phyloP scores from a whole-genome alignment of 495 filamentous ascomycete species.

The Penicillium goetzii region DNA sequence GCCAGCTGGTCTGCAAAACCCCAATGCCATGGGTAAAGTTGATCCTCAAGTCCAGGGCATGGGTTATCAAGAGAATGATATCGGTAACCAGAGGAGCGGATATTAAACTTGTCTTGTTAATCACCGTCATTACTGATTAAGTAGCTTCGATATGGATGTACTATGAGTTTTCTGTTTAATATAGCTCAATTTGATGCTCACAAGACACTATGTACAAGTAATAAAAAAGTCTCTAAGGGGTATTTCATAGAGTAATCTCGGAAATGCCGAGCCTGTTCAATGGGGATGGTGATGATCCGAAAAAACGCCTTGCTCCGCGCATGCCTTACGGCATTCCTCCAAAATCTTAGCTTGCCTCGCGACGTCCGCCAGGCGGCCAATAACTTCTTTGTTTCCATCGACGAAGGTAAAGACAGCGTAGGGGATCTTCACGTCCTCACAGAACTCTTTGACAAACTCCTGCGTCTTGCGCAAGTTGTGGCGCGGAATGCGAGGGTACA shows the following conservation, averaged over 20 bases:
- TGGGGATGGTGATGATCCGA: conserved; percentile 29
- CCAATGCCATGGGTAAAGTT: conserved; percentile 16
- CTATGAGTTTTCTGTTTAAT: not conserved
- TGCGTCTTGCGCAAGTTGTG: conserved; percentile 89
- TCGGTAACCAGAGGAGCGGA: conserved; percentile 18
- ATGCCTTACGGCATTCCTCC: conserved; percentile 77
- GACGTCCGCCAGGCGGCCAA: conserved; percentile 84
- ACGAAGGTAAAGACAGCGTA: conserved; percentile 94
- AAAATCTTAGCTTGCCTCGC: conserved; percentile 84
- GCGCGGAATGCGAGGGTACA: conserved; percentile 87
- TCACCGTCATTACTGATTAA: not conserved
- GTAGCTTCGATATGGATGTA: not conserved
- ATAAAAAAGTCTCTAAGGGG: not conserved
- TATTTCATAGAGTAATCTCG: not conserved
- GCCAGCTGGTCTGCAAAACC: conserved; percentile 6
- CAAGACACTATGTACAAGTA: not conserved
- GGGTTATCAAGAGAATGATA: conserved; percentile 8
- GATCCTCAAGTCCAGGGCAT: conserved; percentile 8
- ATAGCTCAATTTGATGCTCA: not conserved
- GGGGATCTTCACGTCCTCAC: conserved; percentile 87
- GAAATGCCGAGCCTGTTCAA: not conserved
- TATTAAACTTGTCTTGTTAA: not conserved
- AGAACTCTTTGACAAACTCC: conserved; percentile 84
- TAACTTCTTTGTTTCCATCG: conserved; percentile 86
- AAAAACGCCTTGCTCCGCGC: conserved; percentile 46